These are phyloP conservation scores for Starmerella cellae DNA, from an alignment of 805 yeast species.

Conservation along the genomic window DNA sequence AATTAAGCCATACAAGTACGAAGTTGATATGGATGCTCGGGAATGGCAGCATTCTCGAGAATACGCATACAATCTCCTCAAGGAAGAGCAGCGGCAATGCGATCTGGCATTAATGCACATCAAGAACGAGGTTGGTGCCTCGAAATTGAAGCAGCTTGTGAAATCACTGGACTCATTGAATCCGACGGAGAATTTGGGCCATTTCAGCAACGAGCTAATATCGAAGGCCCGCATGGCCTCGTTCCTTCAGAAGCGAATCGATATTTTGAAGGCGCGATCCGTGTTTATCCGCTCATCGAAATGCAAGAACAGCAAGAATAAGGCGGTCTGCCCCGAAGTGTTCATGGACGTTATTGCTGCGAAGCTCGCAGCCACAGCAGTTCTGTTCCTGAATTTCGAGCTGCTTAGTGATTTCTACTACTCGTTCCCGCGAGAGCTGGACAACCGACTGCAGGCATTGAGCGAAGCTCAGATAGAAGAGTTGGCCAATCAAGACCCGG, in stretches of 20 bases:
- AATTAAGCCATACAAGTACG: slow-evolving; percentile 94
- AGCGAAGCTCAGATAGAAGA: slow-evolving; percentile 65
- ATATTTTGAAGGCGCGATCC: slow-evolving; percentile 59
- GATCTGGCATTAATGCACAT: slow-evolving; percentile 46
- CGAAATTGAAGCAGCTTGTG: slow-evolving; percentile 72
- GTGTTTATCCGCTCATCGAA: slow-evolving; percentile 59
- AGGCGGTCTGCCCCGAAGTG: slow-evolving; percentile 86
- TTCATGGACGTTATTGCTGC: slow-evolving; percentile 86
- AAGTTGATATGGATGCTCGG: slow-evolving; percentile 87
- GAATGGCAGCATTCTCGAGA: slow-evolving; percentile 82
- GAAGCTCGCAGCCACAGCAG: slow-evolving; percentile 85
- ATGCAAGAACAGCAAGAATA: slow-evolving; percentile 67
- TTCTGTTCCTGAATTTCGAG: slow-evolving; percentile 84
- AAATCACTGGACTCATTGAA: slow-evolving; percentile 40
- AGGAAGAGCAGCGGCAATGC: slow-evolving; percentile 79
- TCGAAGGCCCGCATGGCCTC: slow-evolving; percentile 73
- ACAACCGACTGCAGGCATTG: slow-evolving; percentile 53
- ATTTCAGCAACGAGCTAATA: slow-evolving; percentile 59
- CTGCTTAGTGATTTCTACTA: slow-evolving; percentile 87
- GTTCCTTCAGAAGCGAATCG: slow-evolving; percentile 61
- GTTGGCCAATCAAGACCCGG: slow-evolving; percentile 92
- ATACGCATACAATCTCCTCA: slow-evolving; percentile 56
- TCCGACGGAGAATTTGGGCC: slow-evolving; percentile 28
- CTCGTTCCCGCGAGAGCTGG: slow-evolving; percentile 89
- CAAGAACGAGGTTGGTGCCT: slow-evolving; percentile 63